These are phyloP conservation scores for Mesembryanthemum crystallinum DNA, from an alignment of 148 eudicot species.

Conservation along the genomic window DNA sequence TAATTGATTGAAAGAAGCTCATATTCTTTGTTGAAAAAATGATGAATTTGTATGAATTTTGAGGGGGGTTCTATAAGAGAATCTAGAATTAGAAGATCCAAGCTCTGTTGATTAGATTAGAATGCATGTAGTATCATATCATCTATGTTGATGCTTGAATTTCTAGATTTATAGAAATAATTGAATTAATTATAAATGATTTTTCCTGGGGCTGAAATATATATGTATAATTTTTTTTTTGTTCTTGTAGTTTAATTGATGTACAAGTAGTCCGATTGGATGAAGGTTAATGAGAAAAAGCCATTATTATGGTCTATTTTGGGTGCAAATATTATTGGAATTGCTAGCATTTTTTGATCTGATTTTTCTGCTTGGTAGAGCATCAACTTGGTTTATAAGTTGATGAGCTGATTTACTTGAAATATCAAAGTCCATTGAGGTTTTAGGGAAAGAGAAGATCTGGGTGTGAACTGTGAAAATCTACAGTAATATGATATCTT, in stretches of 20 bases:
- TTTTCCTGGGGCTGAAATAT: background rate
- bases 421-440: background rate
- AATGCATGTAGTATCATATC: background rate
- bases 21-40: background rate
- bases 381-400: background rate
- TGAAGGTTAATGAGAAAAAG: background rate
- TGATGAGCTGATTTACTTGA: background rate
- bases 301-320: background rate
- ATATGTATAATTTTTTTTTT: background rate
- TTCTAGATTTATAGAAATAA: background rate
- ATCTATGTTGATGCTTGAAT: conserved; percentile 10
- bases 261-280: background rate
- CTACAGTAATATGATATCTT: background rate
- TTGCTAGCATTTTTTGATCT: background rate
- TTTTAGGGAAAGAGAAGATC: background rate
- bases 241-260: background rate
- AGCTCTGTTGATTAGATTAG: conserved; percentile 14
- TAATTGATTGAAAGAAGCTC: background rate
- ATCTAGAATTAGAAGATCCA: conserved; percentile 11
- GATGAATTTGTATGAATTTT: background rate
- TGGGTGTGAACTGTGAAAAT: background rate
- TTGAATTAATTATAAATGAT: background rate
- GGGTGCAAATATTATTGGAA: background rate
- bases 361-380: background rate
- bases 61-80: background rate